Conservation (phyloP, 176 grass and related monocot species). For the Lolium rigidum region DNA sequence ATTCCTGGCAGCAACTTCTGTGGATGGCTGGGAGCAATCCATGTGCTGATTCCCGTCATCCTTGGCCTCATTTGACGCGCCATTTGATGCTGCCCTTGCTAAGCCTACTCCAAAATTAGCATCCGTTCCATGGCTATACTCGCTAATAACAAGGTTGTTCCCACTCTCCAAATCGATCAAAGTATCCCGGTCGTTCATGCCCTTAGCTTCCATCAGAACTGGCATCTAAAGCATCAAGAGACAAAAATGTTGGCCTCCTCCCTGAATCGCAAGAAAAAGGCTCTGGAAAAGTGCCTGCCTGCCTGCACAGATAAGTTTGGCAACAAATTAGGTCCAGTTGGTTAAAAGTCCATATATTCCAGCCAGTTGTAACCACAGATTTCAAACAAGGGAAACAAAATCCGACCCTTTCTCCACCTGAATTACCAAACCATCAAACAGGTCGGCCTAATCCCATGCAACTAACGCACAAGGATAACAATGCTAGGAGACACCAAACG, state of each 20-base stretch:
- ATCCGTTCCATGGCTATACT: conserved; percentile 38
- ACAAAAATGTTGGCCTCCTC: conserved; percentile 26
- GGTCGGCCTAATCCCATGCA: not conserved
- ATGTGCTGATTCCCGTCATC: conserved; percentile 44
- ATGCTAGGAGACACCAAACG: not conserved
- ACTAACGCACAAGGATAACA: not conserved
- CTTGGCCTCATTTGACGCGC: conserved; percentile 36
- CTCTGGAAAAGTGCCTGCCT: conserved; percentile 27
- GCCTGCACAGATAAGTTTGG: conserved; percentile 48
- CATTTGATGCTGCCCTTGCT: conserved; percentile 34
- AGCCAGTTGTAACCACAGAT: not conserved
- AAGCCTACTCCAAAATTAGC: conserved; percentile 34
- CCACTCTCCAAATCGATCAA: conserved; percentile 82
- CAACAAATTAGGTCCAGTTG: conserved; percentile 36
- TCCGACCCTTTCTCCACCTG: conserved; percentile 31
- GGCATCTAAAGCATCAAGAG: conserved; percentile 50
- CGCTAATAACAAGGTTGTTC: conserved; percentile 35
- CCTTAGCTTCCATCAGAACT: conserved; percentile 63
- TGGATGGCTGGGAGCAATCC: conserved; percentile 10
- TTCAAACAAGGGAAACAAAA: conserved; percentile 29
- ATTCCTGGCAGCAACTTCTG: conserved; percentile 45
- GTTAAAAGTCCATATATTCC: conserved; percentile 34
- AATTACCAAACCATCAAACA: conserved; percentile 41
- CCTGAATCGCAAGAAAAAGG: not conserved
- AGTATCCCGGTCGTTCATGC: conserved; percentile 42